A percentile compares a stretch with the other conserved stretches of the same genome.
Conservation (phyloP, 202 grass and related monocot species). For the Hordeum pubiflorum region DNA sequence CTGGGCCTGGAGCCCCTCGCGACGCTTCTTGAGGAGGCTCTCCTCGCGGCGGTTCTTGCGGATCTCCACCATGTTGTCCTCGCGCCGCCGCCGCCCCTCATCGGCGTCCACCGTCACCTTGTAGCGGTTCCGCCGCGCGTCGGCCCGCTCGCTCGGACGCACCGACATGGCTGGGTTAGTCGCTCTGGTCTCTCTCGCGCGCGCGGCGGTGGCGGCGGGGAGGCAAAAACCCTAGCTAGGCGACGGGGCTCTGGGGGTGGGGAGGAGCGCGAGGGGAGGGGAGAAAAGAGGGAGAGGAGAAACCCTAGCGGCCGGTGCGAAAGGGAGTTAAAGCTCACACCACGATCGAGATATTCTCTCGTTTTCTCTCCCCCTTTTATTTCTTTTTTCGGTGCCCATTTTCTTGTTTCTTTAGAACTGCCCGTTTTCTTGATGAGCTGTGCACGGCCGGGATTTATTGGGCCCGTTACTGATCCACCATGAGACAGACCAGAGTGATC, state of each 20-base stretch:
- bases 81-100: constrained; percentile 81
- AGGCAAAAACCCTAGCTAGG: constrained; percentile 28
- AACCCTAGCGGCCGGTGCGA: constrained; percentile 59
- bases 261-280: background rate
- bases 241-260: constrained; percentile 12
- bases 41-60: constrained; percentile 87
- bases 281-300: constrained; percentile 5
- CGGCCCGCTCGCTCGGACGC: constrained; percentile 70
- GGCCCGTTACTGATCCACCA: background rate
- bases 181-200: background rate
- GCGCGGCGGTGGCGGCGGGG: constrained; percentile 10
- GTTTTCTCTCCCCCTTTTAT: background rate
- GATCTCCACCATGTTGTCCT: constrained; percentile 97
- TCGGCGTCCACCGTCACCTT: constrained; percentile 93
- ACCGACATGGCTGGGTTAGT: constrained; percentile 49
- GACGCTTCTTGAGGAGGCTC: constrained; percentile 91
- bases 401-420: background rate
- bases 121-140: constrained; percentile 75
- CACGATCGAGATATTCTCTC: constrained; percentile 42
- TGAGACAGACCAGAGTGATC: background rate
- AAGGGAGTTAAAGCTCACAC: constrained; percentile 32
- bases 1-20: constrained; percentile 70
- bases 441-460: background rate
- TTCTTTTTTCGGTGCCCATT: background rate
- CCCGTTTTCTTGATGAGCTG: background rate